These are phyloP conservation scores for Verticillium longisporum DNA, from an alignment of 2,329 filamentous ascomycete species.

Conservation along the genomic window DNA sequence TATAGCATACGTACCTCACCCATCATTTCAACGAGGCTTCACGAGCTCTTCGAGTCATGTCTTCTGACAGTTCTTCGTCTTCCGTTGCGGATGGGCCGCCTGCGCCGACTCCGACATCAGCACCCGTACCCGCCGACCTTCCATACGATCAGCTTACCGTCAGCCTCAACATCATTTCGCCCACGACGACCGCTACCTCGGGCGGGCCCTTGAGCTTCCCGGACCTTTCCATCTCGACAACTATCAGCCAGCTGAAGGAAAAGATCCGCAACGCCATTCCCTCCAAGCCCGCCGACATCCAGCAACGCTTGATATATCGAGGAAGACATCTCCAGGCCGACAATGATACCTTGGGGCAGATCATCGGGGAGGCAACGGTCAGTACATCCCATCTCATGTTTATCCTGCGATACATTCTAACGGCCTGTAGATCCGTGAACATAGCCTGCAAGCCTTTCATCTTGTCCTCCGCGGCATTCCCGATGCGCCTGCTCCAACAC, in stretches of 20 bases:
- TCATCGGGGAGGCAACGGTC: slow-evolving; percentile 51
- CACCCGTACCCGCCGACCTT: background rate
- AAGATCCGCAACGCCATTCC: slow-evolving; percentile 46
- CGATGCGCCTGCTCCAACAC: slow-evolving; percentile 20
- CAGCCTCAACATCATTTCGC: slow-evolving; percentile 53
- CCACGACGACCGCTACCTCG: slow-evolving; percentile 41
- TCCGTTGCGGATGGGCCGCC: slow-evolving; percentile 18
- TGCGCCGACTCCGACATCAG: slow-evolving; percentile 13
- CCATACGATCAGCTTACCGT: slow-evolving; percentile 30
- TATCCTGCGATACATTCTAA: background rate
- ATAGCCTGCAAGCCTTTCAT: slow-evolving; percentile 45
- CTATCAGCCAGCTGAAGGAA: slow-evolving; percentile 50
- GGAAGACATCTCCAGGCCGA: slow-evolving; percentile 50
- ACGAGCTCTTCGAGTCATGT: slow-evolving; percentile 24
- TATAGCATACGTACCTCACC: no score
- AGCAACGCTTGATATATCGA: slow-evolving; percentile 54
- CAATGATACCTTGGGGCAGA: slow-evolving; percentile 45
- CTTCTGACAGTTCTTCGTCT: slow-evolving; percentile 22
- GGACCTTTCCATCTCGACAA: slow-evolving; percentile 40
- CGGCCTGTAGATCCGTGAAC: background rate
- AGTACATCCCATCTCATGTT: slow-evolving; percentile 13
- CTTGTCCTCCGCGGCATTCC: slow-evolving; percentile 39
- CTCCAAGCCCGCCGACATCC: slow-evolving; percentile 43
- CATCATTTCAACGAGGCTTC: background rate
- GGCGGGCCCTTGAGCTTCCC: slow-evolving; percentile 43